Evolutionary conservation across 176 grass and related monocot species (phyloP), one percentile per base, ranked within the genome.

Genomic region (Miscanthus lutarioriparius): DNA sequence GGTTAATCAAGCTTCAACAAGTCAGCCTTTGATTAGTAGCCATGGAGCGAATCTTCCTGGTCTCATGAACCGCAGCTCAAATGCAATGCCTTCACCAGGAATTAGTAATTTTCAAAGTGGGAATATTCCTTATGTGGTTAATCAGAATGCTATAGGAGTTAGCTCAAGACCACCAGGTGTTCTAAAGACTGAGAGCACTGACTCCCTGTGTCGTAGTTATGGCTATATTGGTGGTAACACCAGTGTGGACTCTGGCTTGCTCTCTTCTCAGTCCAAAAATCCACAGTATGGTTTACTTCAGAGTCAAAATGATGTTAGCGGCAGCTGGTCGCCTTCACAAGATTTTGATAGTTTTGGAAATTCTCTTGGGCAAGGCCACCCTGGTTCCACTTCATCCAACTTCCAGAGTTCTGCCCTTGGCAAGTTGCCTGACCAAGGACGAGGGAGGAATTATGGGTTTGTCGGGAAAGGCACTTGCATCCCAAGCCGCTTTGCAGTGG

Each of bases 381-480:
- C 85, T 28, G 65, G 80, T 39, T 81, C 88, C 62, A 84, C 68
- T 56, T 89, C 84, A 28, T 84, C 87, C 68, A 94, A 88, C 86
- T 76, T 84, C 38, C 88, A 87, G 66, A 80, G 85, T 73, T 79
- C 87, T 38, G 16, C 85, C 54, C 83, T 85, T 37, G 84, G 81
- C 37, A 91, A 87, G 71, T 83, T 93, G 54, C 82, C 86, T 56
- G 87, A 89, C 82, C 88, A 92, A 86, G 81, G 74, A 15, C 88
- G 87, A 87, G 94, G 84, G 76, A 92, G 84, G 64, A 92, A 78
- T 89, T 89, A 94, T 82, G 97, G 93, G 26, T 99, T 99, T 92
- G 93, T 99, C 65, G 97, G 97, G 71, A 96, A 96, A 91, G 93
- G 97, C 75, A 96, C 93, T 63, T 96, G 90, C 80, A 89, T 96